A percentile compares a stretch with the other conserved stretches of the same genome.
phyloP scores from a whole-genome alignment of 169 alveolate genomes.

The Neospora caninum region DNA sequence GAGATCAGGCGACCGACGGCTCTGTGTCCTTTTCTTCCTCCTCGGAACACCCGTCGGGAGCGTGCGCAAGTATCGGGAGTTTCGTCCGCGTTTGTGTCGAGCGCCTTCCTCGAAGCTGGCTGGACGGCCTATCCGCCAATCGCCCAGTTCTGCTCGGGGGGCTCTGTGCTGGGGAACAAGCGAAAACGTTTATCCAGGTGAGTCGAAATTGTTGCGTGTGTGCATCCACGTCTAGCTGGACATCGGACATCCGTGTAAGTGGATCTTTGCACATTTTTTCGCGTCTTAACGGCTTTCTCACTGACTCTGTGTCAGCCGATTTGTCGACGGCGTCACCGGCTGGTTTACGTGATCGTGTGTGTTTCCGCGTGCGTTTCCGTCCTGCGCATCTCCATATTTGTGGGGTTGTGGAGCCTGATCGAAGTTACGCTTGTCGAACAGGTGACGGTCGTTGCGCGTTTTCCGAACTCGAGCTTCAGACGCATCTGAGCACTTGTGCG shows the following conservation, averaged over 20 bases:
- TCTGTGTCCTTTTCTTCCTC: background rate
- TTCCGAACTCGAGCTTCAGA: no score
- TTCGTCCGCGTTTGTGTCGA: slow-evolving; percentile 48
- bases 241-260: background rate
- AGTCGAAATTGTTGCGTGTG: background rate
- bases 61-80: slow-evolving; percentile 53
- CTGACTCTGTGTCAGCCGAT: background rate
- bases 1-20: slow-evolving; percentile 3
- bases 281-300: background rate
- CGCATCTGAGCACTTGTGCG: no score
- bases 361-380: no score
- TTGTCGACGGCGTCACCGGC: no score
- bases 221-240: background rate
- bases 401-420: no score
- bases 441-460: no score
- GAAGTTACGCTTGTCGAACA: no score
- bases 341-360: no score
- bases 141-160: slow-evolving; percentile 60
- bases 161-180: slow-evolving; percentile 43
- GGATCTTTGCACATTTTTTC: background rate
- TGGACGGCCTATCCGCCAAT: slow-evolving; percentile 17
- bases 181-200: slow-evolving; percentile 25
- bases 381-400: no score
- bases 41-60: background rate
- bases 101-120: slow-evolving; percentile 39